phyloP scores from a whole-genome alignment of 1,284 basidiomycete genomes.

The Ganoderma sp. region DNA sequence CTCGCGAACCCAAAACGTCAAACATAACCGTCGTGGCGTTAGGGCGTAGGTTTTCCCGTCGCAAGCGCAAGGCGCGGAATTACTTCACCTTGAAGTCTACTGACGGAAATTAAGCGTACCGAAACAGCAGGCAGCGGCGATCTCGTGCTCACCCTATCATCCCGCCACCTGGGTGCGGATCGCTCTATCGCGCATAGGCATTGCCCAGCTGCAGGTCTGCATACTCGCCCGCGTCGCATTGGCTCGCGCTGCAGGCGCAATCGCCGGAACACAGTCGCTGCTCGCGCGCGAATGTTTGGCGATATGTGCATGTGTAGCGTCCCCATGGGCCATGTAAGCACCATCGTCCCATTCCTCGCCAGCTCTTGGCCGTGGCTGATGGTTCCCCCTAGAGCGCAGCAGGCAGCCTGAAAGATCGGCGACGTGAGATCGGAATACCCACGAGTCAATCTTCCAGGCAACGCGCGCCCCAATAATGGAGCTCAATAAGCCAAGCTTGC shows the following conservation, averaged over 20 bases:
- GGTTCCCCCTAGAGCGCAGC: conserved; percentile 20
- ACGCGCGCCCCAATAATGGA: conserved; percentile 10
- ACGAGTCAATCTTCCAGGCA: conserved; percentile 22
- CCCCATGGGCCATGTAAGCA: conserved; percentile 18
- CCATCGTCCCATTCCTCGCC: conserved; percentile 6
- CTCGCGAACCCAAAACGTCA: conserved; percentile 16
- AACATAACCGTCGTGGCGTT: conserved; percentile 30
- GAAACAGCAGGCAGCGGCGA: conserved; percentile 14
- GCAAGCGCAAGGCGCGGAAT: conserved; percentile 14
- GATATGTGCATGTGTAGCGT: conserved; percentile 30
- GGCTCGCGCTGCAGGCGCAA: conserved; percentile 9
- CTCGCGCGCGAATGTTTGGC: conserved; percentile 25
- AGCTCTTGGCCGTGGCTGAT: conserved; percentile 13
- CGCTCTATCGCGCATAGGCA: not conserved
- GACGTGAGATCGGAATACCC: conserved; percentile 25
- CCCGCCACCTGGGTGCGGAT: conserved; percentile 6
- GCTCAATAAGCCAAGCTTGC: conserved; percentile 13
- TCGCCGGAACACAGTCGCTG: conserved; percentile 12
- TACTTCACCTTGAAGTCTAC: conserved; percentile 23
- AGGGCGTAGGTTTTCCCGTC: conserved; percentile 22
- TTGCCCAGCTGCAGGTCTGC: not conserved
- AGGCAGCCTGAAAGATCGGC: conserved; percentile 23
- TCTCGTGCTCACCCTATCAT: conserved; percentile 9
- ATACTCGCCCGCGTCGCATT: conserved; percentile 8
- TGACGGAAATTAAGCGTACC: conserved; percentile 30